phyloP scores from a whole-genome alignment of 495 filamentous ascomycete species.

The Baudoinia panamericana region DNA sequence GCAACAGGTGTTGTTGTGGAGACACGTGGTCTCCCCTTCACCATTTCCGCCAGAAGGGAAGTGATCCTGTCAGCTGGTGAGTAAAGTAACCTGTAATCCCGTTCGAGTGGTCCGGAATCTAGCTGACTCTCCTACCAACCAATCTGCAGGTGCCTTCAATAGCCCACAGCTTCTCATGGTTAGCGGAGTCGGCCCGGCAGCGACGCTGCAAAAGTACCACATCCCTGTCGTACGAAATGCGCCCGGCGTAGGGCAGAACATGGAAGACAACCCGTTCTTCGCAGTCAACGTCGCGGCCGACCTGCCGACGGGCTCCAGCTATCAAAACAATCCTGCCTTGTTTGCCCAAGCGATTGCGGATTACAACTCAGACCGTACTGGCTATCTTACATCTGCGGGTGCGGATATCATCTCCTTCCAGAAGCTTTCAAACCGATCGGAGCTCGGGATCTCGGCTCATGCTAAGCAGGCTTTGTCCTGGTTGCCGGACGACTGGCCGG shows the following conservation, averaged over 20 bases:
- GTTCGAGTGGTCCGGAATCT: no score
- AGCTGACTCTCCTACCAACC: no score
- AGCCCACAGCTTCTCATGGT: conserved; percentile 25
- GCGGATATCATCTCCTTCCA: conserved; percentile 1
- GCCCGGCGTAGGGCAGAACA: conserved; percentile 25
- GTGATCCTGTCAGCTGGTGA: conserved; percentile 45
- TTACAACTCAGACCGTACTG: conserved; percentile 1
- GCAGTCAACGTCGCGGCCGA: conserved; percentile 13
- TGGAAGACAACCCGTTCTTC: conserved; percentile 23
- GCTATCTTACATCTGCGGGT: conserved; percentile 1
- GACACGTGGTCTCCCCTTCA: conserved; percentile 20
- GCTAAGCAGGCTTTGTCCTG: background rate
- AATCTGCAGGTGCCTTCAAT: conserved; percentile 43
- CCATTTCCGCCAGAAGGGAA: conserved; percentile 38
- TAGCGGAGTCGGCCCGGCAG: conserved; percentile 21
- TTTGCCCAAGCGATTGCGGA: background rate
- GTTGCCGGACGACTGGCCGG: conserved; percentile 10
- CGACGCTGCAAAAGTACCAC: conserved; percentile 8
- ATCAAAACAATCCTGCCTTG: background rate
- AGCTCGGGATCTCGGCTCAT: background rate
- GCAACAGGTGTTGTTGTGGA: conserved; percentile 40
- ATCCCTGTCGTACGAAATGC: conserved; percentile 13
- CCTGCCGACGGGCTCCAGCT: conserved; percentile 1
- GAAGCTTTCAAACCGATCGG: background rate
- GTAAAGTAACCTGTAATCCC: no score